phyloP scores from a whole-genome alignment of 2,329 filamentous ascomycete genomes.

The Dendrostoma leiphaemia region DNA sequence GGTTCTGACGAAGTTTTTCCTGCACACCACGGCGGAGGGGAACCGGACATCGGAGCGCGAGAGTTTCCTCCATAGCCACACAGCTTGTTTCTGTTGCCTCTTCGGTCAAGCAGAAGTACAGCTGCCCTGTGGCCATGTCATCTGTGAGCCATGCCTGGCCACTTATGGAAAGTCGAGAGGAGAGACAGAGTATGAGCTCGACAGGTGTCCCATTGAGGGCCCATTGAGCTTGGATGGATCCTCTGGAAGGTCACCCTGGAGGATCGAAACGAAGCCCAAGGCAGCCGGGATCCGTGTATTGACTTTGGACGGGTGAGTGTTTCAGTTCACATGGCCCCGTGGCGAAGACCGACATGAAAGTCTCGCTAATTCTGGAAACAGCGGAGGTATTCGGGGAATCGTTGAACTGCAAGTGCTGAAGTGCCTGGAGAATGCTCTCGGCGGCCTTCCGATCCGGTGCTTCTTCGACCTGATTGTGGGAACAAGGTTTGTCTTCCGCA shows the following conservation, averaged over 20 bases:
- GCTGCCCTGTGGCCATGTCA: slow-evolving; percentile 43
- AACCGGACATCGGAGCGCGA: neutral
- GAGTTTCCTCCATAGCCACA: slow-evolving; percentile 32
- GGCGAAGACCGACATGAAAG: no score
- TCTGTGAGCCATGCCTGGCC: slow-evolving; percentile 40
- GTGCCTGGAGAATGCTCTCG: slow-evolving; percentile 37
- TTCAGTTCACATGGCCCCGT: slow-evolving; percentile 21
- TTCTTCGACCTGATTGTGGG: slow-evolving; percentile 51
- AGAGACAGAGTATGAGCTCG: neutral
- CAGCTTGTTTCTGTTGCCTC: slow-evolving; percentile 46
- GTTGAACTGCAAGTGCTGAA: slow-evolving; percentile 41
- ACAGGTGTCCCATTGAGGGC: neutral
- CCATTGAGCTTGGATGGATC: neutral
- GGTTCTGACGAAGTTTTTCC: slow-evolving; percentile 32
- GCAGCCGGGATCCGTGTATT: slow-evolving; percentile 36
- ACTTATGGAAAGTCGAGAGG: slow-evolving; percentile 23
- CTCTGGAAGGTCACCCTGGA: neutral
- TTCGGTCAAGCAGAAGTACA: slow-evolving; percentile 39
- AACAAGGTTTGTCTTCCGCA: slow-evolving; percentile 28
- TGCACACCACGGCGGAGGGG: slow-evolving; percentile 23
- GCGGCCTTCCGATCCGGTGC: slow-evolving; percentile 36
- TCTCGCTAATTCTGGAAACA: slow-evolving; percentile 23
- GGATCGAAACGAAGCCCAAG: slow-evolving; percentile 29
- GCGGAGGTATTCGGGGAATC: slow-evolving; percentile 44
- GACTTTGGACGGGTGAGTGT: slow-evolving; percentile 39